phyloP scores from a whole-genome alignment of 805 yeast genomes.

The Deakozyma indianensis region DNA sequence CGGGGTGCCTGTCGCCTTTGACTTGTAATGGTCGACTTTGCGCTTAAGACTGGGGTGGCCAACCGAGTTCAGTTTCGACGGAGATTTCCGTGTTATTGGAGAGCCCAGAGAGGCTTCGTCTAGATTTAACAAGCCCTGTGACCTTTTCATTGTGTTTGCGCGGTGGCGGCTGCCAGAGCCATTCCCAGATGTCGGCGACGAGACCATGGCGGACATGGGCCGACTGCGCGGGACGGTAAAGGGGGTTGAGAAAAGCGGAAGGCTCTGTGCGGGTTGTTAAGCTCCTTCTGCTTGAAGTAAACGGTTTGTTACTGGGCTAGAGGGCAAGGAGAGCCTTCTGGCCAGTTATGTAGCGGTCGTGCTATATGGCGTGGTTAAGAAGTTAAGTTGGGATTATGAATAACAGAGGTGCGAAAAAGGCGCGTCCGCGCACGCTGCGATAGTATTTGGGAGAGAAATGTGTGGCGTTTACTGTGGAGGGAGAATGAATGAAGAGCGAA shows the following conservation, averaged over 20 bases:
- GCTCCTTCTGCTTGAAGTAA: too few species aligned
- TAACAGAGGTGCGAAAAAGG: background rate
- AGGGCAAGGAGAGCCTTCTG: background rate
- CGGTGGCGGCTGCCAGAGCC: background rate
- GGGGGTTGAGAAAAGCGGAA: background rate
- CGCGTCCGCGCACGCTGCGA: background rate
- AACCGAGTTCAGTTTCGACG: conserved; percentile 3
- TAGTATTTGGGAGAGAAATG: too few species aligned
- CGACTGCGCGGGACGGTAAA: background rate
- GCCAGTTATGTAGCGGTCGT: background rate
- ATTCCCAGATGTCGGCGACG: background rate
- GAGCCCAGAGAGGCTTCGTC: conserved; percentile 22
- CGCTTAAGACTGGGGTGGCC: conserved; percentile 5
- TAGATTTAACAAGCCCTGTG: conserved; percentile 26
- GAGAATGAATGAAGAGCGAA: too few species aligned
- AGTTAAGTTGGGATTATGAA: background rate
- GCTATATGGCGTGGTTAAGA: background rate
- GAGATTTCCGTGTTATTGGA: conserved; percentile 8
- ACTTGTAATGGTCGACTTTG: conserved; percentile 3
- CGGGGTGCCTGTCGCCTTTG: conserved; percentile 1
- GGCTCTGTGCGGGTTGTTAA: background rate
- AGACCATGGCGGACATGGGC: background rate
- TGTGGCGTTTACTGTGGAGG: too few species aligned
- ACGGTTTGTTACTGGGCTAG: too few species aligned
- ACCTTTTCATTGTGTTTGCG: conserved; percentile 20